Base-by-base conservation (phyloP, 2,329 filamentous ascomycete species). In the Venturia asperata region DNA sequence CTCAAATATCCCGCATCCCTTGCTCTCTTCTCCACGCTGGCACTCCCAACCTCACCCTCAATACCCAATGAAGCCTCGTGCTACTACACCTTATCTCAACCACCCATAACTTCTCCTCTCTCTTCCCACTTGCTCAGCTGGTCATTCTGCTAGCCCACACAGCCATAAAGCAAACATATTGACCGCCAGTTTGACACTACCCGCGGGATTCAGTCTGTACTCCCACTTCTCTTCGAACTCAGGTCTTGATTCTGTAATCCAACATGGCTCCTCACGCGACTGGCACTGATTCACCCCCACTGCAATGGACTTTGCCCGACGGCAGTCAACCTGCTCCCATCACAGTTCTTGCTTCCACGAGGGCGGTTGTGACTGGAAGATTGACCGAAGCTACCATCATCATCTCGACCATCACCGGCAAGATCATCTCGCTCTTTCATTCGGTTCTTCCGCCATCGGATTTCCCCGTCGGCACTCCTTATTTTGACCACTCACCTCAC, bases 301-400 rank as follows among this genome's bases (percentile, higher is more conserved):
- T 62, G 55, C 42, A 37, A 24, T 52, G 52, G 47, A 56, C 45
- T 15, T 21, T 39, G 24, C n/a, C 64, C 39, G 21, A 45, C 10
- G 37, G 27, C 21, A 41, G 2, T 24, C 60, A 37, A 19, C n/a
- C 27, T 45, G 47, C 79, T 64, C 79, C 80, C 21, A 83, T 92
- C 71, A 87, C 85, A 55, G 90, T 97, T 66, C 82, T 97, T 66
- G 89, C 89, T 66, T 97, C 94, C 0, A 89, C 88, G 34, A 85
- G 92, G 71, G 90, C 90, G 66, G 86, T 97, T 62, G 81, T 97
- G 70, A 88, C 88, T 58, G 87, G 89, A 66, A 82, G 85, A 55
- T 78, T 96, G 58, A 91, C 89, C 2, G 87, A 92, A 24, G 93
- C 91, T 66, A 96, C 92, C 15, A 86, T 99, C 66, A 82, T 88